Evolutionary conservation across 1,284 basidiomycete species (phyloP), one percentile per base, ranked within the genome.

Genomic region (Meira miltonrushii): DNA sequence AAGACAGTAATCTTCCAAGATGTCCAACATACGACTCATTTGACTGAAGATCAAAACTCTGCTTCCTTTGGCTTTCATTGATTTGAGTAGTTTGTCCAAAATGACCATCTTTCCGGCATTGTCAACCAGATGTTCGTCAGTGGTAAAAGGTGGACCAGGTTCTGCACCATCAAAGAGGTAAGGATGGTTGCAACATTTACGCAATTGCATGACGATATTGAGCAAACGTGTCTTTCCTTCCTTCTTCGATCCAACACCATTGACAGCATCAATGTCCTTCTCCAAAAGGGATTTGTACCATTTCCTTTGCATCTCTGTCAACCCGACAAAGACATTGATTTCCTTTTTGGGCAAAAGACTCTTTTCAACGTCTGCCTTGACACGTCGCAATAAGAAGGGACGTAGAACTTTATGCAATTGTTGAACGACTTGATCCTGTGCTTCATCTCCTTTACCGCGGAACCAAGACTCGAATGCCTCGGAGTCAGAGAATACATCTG

Each of bases 191-290:
- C 84, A 85, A 64, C 78, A 74, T 60, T 79, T 79, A 67, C 85
- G 64, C 57, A 91, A 84, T 83, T 98, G 95, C 95, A 98, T 98
- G 65, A 98, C 95, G 82, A 98, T 95, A 80, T 98, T 99, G 85
- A 98, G 90, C 55, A 98, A 80, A 33, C 93, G 83, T 2, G 93
- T 97, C 82, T 97, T 98, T 65, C 95, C 94, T 79, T 99, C 95
- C 79, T 98, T 98, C 84, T 96, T 97, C 54, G 64, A 57, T 49
- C 41, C 59, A 56, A 75, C 77, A 55, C 74, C 75, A 75, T 97
- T 98, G 57, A 98, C 95, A 10, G 94, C 94, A 75, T 98, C 95
- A 59, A 98, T 96, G 79, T 98, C 95, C 81, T 98, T 97, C 80
- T 98, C 92, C 57, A 99, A 80, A 4, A 98, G 89, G 43, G 67